Conservation (phyloP, 2,329 filamentous ascomycete genomes). For the Trichoderma atroviride region DNA sequence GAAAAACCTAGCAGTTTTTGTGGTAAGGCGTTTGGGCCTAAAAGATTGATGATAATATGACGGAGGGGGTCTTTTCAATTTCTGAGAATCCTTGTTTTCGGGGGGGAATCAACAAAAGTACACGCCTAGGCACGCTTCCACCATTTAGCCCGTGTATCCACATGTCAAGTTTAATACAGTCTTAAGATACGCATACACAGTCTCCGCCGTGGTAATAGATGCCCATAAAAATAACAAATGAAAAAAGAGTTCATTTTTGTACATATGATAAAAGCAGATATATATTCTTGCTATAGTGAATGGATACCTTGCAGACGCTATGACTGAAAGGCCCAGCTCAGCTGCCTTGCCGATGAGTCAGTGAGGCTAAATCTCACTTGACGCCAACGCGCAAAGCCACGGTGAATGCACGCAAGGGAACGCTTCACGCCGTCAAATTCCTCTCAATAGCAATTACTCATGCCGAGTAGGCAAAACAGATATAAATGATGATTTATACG, state of each 20-base stretch:
- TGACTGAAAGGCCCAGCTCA: not conserved
- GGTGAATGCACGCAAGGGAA: not conserved
- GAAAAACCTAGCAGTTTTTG: not conserved
- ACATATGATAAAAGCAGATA: not conserved
- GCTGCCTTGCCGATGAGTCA: slow-evolving; percentile 21
- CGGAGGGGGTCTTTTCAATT: not conserved
- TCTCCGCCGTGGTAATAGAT: not conserved
- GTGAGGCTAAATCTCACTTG: slow-evolving; percentile 9
- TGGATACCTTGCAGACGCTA: not conserved
- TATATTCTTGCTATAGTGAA: not conserved
- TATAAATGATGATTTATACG: not conserved
- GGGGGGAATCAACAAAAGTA: not conserved
- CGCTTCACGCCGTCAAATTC: not conserved
- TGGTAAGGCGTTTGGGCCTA: not conserved
- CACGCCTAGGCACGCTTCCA: not conserved
- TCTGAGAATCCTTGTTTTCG: not conserved
- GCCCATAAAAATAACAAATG: not conserved
- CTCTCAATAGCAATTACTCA: not conserved
- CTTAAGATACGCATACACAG: too few species aligned
- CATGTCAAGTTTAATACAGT: not conserved
- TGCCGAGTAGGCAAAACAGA: not conserved
- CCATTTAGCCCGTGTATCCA: not conserved
- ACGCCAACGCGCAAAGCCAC: not conserved
- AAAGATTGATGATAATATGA: not conserved
- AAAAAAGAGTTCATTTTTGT: not conserved